Conservation (phyloP, 306 rosid genomes). For the Amphicarpaea edgeworthii region DNA sequence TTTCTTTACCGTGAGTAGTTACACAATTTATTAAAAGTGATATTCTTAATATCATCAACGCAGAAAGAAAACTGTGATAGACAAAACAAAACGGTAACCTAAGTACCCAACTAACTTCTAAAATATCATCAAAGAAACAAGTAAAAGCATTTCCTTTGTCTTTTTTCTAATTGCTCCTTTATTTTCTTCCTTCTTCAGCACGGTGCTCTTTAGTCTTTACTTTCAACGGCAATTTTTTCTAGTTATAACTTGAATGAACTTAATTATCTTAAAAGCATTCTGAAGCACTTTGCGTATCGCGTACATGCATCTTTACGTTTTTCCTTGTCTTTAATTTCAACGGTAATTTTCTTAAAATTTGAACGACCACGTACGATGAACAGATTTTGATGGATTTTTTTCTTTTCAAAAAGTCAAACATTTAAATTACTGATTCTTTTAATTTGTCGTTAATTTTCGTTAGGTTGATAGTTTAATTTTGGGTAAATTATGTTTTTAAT, state of each 20-base stretch:
- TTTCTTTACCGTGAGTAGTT: too few species aligned
- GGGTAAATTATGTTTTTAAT: too few species aligned
- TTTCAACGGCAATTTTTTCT: constrained; percentile 44
- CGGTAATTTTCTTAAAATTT: constrained; percentile 43
- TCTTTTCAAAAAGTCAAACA: background rate
- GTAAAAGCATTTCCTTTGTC: background rate
- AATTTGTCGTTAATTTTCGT: background rate
- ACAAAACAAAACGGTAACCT: constrained; percentile 21
- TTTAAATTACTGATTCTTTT: background rate
- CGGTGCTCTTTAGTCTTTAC: constrained; percentile 33
- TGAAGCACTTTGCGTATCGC: constrained; percentile 20
- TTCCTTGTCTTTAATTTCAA: constrained; percentile 37
- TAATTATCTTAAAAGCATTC: background rate
- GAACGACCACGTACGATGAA: background rate
- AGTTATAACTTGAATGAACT: constrained; percentile 25
- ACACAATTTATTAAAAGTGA: too few species aligned
- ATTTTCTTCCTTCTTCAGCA: constrained; percentile 24
- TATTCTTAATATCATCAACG: too few species aligned
- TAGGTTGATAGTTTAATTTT: background rate
- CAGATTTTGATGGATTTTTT: background rate
- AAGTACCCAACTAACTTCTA: background rate
- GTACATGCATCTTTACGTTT: constrained; percentile 18
- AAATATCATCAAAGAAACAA: background rate
- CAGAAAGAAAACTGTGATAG: background rate
- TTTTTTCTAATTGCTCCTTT: constrained; percentile 31